These are phyloP conservation scores for Cladophialophora yegresii DNA, from an alignment of 2,329 filamentous ascomycete species.

Conservation along the genomic window DNA sequence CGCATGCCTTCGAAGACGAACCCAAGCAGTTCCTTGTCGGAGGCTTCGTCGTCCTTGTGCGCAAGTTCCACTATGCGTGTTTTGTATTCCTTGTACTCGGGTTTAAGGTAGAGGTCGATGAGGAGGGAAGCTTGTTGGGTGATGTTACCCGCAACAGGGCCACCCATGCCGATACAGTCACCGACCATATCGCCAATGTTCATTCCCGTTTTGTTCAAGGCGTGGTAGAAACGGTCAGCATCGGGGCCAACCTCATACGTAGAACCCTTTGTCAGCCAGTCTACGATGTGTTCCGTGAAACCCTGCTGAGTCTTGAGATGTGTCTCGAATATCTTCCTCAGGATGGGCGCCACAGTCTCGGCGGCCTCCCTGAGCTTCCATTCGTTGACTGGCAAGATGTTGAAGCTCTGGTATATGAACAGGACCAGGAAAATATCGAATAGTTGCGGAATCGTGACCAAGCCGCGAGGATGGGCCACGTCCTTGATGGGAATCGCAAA, in stretches of 20 bases:
- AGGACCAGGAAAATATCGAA: constrained; percentile 51
- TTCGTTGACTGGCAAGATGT: constrained; percentile 53
- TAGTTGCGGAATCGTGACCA: constrained; percentile 51
- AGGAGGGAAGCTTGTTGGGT: constrained; percentile 58
- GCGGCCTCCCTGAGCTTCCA: constrained; percentile 53
- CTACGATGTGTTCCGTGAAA: constrained; percentile 47
- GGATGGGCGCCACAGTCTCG: constrained; percentile 44
- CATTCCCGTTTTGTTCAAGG: constrained; percentile 50
- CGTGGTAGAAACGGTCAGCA: constrained; percentile 56
- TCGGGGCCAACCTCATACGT: constrained; percentile 54
- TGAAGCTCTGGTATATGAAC: constrained; percentile 58
- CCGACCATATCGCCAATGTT: constrained; percentile 53
- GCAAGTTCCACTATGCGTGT: constrained; percentile 54
- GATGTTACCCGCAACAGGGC: constrained; percentile 55
- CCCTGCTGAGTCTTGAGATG: constrained; percentile 52
- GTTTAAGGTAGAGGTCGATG: constrained; percentile 56
- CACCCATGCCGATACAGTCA: constrained; percentile 54
- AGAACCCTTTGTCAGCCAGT: constrained; percentile 53
- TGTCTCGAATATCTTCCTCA: constrained; percentile 47
- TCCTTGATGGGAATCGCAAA: constrained; percentile 71
- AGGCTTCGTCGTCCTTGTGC: constrained; percentile 46
- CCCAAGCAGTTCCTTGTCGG: constrained; percentile 53
- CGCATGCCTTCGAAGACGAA: constrained; percentile 60
- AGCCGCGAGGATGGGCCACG: constrained; percentile 59
- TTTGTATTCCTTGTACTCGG: constrained; percentile 55